A percentile compares a stretch with the other conserved stretches of the same genome.
These are phyloP conservation scores for Phellinidium pouzarii DNA, from an alignment of 1,284 basidiomycete genomes.

Conservation along the genomic window DNA sequence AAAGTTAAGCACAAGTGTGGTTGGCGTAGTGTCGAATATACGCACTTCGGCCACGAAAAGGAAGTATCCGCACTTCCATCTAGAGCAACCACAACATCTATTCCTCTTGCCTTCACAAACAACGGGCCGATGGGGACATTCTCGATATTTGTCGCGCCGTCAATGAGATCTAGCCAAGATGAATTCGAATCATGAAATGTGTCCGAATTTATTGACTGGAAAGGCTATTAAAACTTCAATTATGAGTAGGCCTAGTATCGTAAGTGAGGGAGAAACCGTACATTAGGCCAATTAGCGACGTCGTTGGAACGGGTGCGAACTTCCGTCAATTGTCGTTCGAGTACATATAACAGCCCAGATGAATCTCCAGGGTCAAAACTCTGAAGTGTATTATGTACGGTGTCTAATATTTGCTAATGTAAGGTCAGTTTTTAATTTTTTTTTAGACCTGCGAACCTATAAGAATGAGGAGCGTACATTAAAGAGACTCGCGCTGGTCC, in stretches of 20 bases:
- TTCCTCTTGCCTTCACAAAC: conserved; percentile 49
- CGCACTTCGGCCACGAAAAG: conserved; percentile 61
- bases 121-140: conserved; percentile 62
- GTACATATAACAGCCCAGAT: conserved; percentile 36
- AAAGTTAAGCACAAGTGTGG: not conserved
- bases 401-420: conserved; percentile 41
- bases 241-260: not conserved
- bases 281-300: conserved; percentile 62
- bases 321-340: conserved; percentile 38
- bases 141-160: conserved; percentile 52
- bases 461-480: not conserved
- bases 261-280: conserved; percentile 24
- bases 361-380: conserved; percentile 34
- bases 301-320: conserved; percentile 48
- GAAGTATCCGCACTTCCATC: conserved; percentile 58
- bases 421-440: not conserved
- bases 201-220: conserved; percentile 39
- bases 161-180: conserved; percentile 49
- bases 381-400: conserved; percentile 35
- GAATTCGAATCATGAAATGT: conserved; percentile 38
- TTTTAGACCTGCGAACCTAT: not conserved
- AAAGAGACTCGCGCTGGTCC: conserved; percentile 3
- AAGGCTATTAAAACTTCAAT: conserved; percentile 32
- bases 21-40: conserved; percentile 12
- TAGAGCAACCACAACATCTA: conserved; percentile 66